Base-by-base conservation (phyloP, 768 basidiomycete species). In the Termitomyces sp. region DNA sequence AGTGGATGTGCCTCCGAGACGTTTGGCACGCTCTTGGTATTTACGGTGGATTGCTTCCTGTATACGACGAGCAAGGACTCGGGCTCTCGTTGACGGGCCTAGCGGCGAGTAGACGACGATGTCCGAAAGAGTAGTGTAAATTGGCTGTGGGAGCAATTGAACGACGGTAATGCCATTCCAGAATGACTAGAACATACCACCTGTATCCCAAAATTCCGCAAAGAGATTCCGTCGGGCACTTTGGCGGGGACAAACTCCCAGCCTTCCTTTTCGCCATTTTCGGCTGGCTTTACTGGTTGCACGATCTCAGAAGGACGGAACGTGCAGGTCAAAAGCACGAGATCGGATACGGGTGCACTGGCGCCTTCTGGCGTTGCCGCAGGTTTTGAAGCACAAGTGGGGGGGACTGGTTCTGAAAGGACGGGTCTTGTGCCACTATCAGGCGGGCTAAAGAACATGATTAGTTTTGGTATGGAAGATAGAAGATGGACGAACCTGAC, bases 141-240 rank as follows among this genome's bases (percentile, higher is more conserved):
- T 88, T 44, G 90, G 84, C 91, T 92, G 46, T 46, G 42, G 27
- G 47, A 36, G 48, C n/a, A 27, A 36, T 48, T 46, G 54, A 22
- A 63, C 59, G 53, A 58, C 53, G 22, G 46, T 52, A 4, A 18
- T 34, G 37, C 13, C 31, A 14, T 22, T 32, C 10, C 49, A 41
- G 39, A 52, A 42, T 10, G 5, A n/a, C 16, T 44, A 39, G 49
- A 27, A 85, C 90, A 77, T 67, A 92, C 88, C 63, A 89, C 83
- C 70, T 95, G 94, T 58, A 93, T 88, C 29, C 90, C 90, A 69
- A 95, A 94, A 74, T 95, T 93, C 62, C 94, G 78, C 65, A 92
- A 72, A 59, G 85, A 88, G 57, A 92, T 91, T 18, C 91, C 91
- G 62, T 90, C 87, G 10, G 91, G 91, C 55, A 93, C 87, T 54